These are phyloP conservation scores for Elaeis guineensis DNA, from an alignment of 176 grass and related monocot species.

Conservation along the genomic window DNA sequence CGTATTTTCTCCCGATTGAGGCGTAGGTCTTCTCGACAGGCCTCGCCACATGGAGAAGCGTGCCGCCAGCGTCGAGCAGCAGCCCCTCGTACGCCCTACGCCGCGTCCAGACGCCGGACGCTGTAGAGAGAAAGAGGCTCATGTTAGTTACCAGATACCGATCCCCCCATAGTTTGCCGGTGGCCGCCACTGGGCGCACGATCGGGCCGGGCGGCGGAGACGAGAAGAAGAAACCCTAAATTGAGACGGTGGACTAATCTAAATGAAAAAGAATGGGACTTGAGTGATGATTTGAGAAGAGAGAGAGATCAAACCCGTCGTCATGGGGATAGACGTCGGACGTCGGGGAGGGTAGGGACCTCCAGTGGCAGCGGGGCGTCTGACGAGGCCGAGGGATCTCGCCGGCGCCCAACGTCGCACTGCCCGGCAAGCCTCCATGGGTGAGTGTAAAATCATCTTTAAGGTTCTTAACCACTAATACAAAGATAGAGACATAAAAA, in stretches of 20 bases:
- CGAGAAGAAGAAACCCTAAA: neutral
- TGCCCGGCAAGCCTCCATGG: slow-evolving; percentile 25
- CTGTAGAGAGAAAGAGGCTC: neutral
- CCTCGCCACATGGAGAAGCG: slow-evolving; percentile 61
- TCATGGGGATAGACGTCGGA: neutral
- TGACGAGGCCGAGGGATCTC: neutral
- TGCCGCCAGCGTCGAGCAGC: slow-evolving; percentile 74
- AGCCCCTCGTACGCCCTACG: slow-evolving; percentile 44
- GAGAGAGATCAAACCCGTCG: neutral
- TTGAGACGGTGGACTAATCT: too few species aligned
- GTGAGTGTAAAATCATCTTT: neutral
- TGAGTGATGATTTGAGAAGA: neutral
- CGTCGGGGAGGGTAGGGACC: neutral
- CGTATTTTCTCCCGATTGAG: slow-evolving; percentile 58
- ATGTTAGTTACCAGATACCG: neutral
- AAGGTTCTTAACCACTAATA: too few species aligned
- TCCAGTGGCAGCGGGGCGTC: neutral
- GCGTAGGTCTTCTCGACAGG: slow-evolving; percentile 68
- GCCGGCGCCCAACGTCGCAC: slow-evolving; percentile 8
- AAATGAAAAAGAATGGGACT: neutral
- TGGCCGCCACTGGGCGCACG: too few species aligned
- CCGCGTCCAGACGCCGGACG: slow-evolving; percentile 2
- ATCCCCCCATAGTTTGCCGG: too few species aligned
- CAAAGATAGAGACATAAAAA: too few species aligned
- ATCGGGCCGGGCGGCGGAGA: too few species aligned